phyloP scores from a whole-genome alignment of 2,329 filamentous ascomycete genomes.

The Trichophaea hybrida region DNA sequence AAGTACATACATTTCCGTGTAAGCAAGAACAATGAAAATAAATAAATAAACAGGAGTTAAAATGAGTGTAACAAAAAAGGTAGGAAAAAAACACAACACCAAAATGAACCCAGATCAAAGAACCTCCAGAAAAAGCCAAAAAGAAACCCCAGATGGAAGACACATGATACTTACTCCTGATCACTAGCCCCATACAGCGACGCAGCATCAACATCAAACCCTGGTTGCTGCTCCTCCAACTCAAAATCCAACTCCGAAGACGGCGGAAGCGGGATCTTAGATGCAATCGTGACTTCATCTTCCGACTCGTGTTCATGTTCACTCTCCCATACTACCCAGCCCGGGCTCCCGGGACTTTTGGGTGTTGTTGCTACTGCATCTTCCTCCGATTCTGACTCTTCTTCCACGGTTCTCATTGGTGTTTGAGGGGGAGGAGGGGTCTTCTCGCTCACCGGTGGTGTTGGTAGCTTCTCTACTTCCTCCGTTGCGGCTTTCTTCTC shows the following conservation, averaged over 20 bases:
- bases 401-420: constrained; percentile 10
- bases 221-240: neutral
- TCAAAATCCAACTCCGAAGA: neutral
- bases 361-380: neutral
- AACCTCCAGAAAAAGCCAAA: neutral
- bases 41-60: too few relatives aligned
- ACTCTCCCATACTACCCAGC: constrained; percentile 1
- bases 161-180: neutral
- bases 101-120: neutral
- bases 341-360: neutral
- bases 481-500: neutral
- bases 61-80: neutral
- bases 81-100: neutral
- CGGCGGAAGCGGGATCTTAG: neutral
- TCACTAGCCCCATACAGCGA: neutral
- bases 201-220: neutral
- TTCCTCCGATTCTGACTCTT: constrained; percentile 1
- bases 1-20: too few relatives aligned
- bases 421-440: too few relatives aligned
- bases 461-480: constrained; percentile 9
- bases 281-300: neutral
- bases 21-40: too few relatives aligned
- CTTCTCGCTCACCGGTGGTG: neutral
- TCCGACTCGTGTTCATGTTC: neutral
- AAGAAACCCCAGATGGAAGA: neutral